Base-by-base conservation (phyloP, 768 basidiomycete species). In the Termitomyces sp. region DNA sequence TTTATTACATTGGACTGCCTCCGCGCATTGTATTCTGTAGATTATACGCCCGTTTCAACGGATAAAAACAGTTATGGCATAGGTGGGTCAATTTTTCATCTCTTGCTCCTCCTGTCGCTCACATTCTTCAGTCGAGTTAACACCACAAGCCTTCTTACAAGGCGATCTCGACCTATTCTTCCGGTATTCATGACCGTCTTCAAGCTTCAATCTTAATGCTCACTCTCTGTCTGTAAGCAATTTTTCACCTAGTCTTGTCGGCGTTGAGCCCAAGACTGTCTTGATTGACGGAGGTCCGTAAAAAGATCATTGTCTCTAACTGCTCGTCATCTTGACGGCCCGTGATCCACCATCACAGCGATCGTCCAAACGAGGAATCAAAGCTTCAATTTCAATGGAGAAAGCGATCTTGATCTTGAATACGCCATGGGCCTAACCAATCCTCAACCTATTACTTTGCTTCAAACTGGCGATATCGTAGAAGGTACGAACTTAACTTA, bases 381-480 rank as follows among this genome's bases (percentile, higher is more conserved):
- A 60, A 71, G 76, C 46, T 80, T 82, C 61, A 62, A 70, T 20
- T 72, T 72, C 65, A 83, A 82, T 60, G 82, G 77, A 50, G 83
- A 86, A 65, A 79, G 81, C 22, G 73, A 83, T 60, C 73, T 86
- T 18, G 84, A 85, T 67, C 72, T 86, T 9, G 68, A 84, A 67
- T 84, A 82, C 55, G 76, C 75, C 36, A 82, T 85, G 81, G 67
- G 71, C 6, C 71, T 85, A 14, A 74, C 73, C 3, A 67, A 63
- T 10, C 66, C 68, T 9, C 78, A 78, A 58, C 60, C 64, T 5
- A 73, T 79, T 6, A 76, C 73, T 1, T 66, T 80, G 30, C 72
- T 77, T 49, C 79, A 80, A 54, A 74, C 72, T 5, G 79, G 79
- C n/a, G 78, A 79, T 59, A 58, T 76, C 35, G 65, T 69, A 1